These are phyloP conservation scores for Moniliella sp. DNA, from an alignment of 1,284 basidiomycete genomes.

Conservation along the genomic window DNA sequence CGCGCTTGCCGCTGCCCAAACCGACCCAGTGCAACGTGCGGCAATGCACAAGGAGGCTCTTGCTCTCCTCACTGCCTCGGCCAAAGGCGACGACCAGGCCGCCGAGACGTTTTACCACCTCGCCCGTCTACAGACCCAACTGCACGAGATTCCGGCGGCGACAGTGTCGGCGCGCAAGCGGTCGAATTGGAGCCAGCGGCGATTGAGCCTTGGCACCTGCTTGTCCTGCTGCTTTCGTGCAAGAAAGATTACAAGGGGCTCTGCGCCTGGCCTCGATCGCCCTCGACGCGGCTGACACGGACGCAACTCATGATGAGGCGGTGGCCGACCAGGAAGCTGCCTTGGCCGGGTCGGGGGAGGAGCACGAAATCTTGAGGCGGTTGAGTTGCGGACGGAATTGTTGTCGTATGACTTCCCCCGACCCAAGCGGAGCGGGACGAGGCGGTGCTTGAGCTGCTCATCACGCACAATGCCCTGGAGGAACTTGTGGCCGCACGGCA, in stretches of 20 bases:
- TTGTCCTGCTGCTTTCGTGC: slow-evolving; percentile 60
- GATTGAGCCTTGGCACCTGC: slow-evolving; percentile 69
- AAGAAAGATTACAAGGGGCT: slow-evolving; percentile 59
- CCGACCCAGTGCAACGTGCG: slow-evolving; percentile 46
- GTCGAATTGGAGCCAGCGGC: slow-evolving; percentile 54
- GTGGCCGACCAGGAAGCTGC: not conserved
- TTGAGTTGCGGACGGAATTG: slow-evolving; percentile 33
- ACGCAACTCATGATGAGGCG: slow-evolving; percentile 11
- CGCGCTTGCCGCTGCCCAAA: slow-evolving; percentile 39
- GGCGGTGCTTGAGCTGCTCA: slow-evolving; percentile 58
- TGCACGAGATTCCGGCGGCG: slow-evolving; percentile 50
- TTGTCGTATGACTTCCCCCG: slow-evolving; percentile 39
- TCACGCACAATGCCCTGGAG: slow-evolving; percentile 60
- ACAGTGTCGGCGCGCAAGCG: slow-evolving; percentile 48
- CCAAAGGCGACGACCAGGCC: slow-evolving; percentile 43
- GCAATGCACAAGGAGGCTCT: slow-evolving; percentile 44
- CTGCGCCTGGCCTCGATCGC: slow-evolving; percentile 53
- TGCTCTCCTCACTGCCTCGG: slow-evolving; percentile 42
- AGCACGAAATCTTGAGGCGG: slow-evolving; percentile 13
- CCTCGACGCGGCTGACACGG: slow-evolving; percentile 19
- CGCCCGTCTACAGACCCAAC: slow-evolving; percentile 40
- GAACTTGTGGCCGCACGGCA: slow-evolving; percentile 72
- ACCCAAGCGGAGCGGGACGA: slow-evolving; percentile 51
- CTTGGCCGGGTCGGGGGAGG: not conserved
- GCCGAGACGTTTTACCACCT: slow-evolving; percentile 44